phyloP scores from a whole-genome alignment of 345 rosid genomes.

The Dimocarpus longan region DNA sequence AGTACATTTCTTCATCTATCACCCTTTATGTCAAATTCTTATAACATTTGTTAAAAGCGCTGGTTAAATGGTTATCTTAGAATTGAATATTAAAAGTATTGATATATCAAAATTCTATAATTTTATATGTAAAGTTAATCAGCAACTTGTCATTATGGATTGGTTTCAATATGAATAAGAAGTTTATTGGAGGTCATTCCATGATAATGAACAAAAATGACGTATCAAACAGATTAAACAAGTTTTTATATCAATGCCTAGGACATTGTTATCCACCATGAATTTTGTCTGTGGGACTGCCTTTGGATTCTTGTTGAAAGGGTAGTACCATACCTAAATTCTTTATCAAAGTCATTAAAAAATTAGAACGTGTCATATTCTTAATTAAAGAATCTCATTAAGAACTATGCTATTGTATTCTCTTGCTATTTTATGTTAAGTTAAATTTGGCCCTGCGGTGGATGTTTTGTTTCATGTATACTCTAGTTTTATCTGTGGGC shows the following conservation, averaged over 20 bases:
- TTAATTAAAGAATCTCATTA: background rate
- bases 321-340: background rate
- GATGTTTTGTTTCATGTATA: background rate
- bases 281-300: background rate
- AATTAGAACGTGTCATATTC: background rate
- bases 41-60: background rate
- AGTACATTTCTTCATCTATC: too few relatives aligned
- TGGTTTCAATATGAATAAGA: background rate
- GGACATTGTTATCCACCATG: background rate
- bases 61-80: background rate
- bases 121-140: background rate
- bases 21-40: background rate
- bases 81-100: background rate
- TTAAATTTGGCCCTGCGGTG: too few relatives aligned
- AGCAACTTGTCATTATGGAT: background rate
- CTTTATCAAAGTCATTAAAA: background rate
- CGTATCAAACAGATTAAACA: background rate
- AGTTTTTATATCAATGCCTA: background rate
- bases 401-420: background rate
- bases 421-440: background rate
- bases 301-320: too few relatives aligned
- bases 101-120: background rate
- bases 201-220: background rate
- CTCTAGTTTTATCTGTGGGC: background rate
- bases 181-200: background rate